Evolutionary conservation across 83 land plant genomes (phyloP).

Genomic region (Picea abies): DNA sequence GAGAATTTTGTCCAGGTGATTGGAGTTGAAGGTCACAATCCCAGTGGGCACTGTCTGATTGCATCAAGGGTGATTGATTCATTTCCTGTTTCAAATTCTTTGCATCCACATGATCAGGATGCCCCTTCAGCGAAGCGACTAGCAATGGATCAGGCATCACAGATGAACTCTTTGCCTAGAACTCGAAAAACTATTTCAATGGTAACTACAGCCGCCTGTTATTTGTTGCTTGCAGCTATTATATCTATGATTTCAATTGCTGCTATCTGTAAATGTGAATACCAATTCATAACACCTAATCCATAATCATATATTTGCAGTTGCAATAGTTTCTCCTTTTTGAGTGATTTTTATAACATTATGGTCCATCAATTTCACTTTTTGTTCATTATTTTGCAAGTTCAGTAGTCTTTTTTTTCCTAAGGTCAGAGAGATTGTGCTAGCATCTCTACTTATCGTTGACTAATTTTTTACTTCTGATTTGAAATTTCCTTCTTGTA

Average conservation of each 20-base stretch:
- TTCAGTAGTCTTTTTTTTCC: neutral
- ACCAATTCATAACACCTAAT: neutral
- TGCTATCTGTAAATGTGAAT: neutral
- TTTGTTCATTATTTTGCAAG: neutral
- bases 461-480: neutral
- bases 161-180: constrained; percentile 15
- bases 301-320: neutral
- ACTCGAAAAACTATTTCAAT: constrained; percentile 33
- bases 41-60: constrained; percentile 90
- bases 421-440: neutral
- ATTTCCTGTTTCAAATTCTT: constrained; percentile 14
- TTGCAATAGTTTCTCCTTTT: neutral
- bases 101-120: constrained; percentile 17
- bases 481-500: constrained; percentile 20
- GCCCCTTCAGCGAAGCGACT: constrained; percentile 67
- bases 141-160: constrained; percentile 40
- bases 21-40: constrained; percentile 88
- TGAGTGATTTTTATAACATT: neutral
- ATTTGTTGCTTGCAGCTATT: neutral
- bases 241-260: neutral
- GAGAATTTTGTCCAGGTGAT: constrained; percentile 46
- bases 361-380: neutral
- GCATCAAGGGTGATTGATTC: constrained; percentile 70
- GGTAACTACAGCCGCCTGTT: constrained; percentile 25
- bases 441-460: neutral